phyloP scores from a whole-genome alignment of 2,329 filamentous ascomycete genomes.

The Phialophora tarda region DNA sequence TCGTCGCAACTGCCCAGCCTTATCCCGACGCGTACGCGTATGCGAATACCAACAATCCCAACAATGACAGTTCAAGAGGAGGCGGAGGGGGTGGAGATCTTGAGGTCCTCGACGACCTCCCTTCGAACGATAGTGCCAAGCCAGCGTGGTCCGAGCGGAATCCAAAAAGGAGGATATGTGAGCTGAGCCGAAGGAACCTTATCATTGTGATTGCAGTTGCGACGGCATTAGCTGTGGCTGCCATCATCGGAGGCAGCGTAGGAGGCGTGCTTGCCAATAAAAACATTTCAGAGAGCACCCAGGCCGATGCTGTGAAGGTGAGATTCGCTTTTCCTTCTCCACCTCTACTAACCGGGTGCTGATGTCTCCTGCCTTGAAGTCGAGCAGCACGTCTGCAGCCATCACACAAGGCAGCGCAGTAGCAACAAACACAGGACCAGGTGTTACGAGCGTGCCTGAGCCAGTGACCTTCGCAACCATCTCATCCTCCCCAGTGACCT shows the following conservation, averaged over 20 bases:
- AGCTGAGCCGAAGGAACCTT: constrained; percentile 5
- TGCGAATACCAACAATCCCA: constrained; percentile 11
- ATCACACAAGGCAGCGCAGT: not conserved
- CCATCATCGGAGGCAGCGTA: constrained; percentile 19
- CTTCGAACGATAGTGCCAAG: not conserved
- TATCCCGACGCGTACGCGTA: constrained; percentile 16
- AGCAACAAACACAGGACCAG: constrained; percentile 1
- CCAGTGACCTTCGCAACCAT: not conserved
- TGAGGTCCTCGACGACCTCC: not conserved
- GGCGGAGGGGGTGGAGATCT: constrained; percentile 6
- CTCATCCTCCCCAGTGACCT: not conserved
- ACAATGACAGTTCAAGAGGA: constrained; percentile 7
- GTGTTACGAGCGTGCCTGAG: not conserved
- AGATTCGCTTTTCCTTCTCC: not conserved
- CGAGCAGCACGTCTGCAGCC: constrained; percentile 7
- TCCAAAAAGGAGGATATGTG: constrained; percentile 11
- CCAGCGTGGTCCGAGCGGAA: constrained; percentile 11
- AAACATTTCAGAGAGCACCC: constrained; percentile 3
- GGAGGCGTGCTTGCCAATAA: constrained; percentile 16
- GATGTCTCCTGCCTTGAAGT: constrained; percentile 9
- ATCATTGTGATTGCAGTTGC: constrained; percentile 14
- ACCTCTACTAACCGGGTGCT: not conserved
- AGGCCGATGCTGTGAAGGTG: constrained; percentile 8
- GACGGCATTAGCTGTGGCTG: constrained; percentile 14
- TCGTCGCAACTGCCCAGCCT: constrained; percentile 5